Base-by-base conservation (phyloP, 2,329 filamentous ascomycete genomes). In the Magnaporthales sp. region DNA sequence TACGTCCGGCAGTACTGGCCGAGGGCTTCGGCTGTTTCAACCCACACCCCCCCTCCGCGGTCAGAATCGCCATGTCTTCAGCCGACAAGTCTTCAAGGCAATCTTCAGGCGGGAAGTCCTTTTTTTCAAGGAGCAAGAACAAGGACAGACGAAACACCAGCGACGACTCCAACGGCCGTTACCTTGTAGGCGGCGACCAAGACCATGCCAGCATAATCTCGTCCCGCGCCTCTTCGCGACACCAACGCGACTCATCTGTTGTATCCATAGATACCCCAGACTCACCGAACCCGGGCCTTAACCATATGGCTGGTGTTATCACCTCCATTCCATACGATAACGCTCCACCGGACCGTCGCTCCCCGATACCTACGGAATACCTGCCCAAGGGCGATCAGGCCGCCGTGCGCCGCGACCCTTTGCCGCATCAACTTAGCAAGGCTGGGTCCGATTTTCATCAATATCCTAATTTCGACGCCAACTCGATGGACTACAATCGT, bases 51-150 rank as follows among this genome's bases (percentile, higher is more conserved):
- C 64, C 66, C 66, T 58, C 56, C 63, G 64, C 54, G 63, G 67
- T 65, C 66, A 32, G 66, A 31, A 22, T 66, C 70, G 68, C 71
- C 74, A 86, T 87, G 86, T 82, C 88, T 73, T 83, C 86, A 75
- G 83, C 90, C 81, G 89, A 91, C 81, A 92, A 93, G 81, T 56
- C 46, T 2, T 84, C 89, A 74, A 88, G 91, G 78, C 91, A 94
- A 82, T 92, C 91, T 70, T 93, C 91, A 67, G 80, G 80, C 73
- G 84, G 84, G 74, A 77, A 77, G 72, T 92, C 90, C 69, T 92
- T 97, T 82, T 97, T 97, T 81, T 93, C 92, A 74, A 87, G 93
- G 75, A 91, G 89, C 80, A 95, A 92, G 80, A 90, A 96, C 78
- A 91, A 89, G 78, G 85, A 86, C 73, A 88, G 88, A 76, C 86